A percentile compares a stretch with the other conserved stretches of the same genome.
Evolutionary conservation across 768 basidiomycete genomes (phyloP).

Genomic region (Austroboletus eburneus): DNA sequence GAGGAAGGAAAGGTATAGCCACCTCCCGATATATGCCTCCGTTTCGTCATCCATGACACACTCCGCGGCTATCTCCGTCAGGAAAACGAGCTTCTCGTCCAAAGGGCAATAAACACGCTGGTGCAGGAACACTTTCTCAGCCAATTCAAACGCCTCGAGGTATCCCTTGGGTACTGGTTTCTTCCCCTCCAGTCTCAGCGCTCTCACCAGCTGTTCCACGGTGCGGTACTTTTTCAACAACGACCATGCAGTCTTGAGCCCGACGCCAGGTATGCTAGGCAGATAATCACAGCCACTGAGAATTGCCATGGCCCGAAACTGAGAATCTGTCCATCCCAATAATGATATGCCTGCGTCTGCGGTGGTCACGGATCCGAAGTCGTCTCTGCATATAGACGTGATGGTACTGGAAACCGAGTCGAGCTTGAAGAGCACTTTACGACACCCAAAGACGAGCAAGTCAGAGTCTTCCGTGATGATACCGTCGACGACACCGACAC

Average conservation of each 20-base stretch:
- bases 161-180: conserved; percentile 77
- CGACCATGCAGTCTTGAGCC: conserved; percentile 87
- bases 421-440: conserved; percentile 89
- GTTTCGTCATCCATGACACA: conserved; percentile 51
- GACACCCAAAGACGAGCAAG: conserved; percentile 95
- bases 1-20: conserved; percentile 1
- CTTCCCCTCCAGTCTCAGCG: conserved; percentile 77
- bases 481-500: conserved; percentile 74
- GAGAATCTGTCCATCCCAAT: conserved; percentile 81
- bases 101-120: conserved; percentile 88
- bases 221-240: conserved; percentile 83
- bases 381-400: conserved; percentile 57
- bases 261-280: conserved; percentile 85
- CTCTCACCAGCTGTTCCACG: conserved; percentile 76
- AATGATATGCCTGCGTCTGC: conserved; percentile 64
- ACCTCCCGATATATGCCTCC: conserved; percentile 76
- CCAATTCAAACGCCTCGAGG: conserved; percentile 66
- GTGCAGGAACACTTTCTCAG: conserved; percentile 90
- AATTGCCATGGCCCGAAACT: conserved; percentile 93
- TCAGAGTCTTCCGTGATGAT: conserved; percentile 98
- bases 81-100: conserved; percentile 58
- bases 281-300: conserved; percentile 92
- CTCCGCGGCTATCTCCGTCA: conserved; percentile 56
- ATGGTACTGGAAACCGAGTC: conserved; percentile 66
- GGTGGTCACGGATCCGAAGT: conserved; percentile 59